Percentiles rank a stretch among this genome's conserved stretches.
Conservation (phyloP, 2,329 filamentous ascomycete genomes). For the Rugonectria rugulosa region DNA sequence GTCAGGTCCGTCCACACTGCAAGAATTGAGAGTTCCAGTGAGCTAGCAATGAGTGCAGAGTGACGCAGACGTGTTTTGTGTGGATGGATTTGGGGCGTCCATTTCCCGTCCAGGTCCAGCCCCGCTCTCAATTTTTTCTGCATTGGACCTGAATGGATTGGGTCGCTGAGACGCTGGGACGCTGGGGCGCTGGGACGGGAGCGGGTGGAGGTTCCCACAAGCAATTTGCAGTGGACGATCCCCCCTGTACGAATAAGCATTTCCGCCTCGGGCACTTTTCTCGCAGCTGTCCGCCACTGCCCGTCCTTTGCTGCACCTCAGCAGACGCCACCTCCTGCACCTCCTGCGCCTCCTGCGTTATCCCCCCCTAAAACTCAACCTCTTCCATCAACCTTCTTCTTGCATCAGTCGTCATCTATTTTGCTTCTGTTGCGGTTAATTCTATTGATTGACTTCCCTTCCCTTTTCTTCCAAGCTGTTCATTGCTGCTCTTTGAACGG, state of each 20-base stretch:
- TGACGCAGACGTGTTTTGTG: conserved; percentile 4
- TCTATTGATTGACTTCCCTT: neutral
- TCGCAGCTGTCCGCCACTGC: conserved; percentile 8
- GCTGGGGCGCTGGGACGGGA: too few relatives aligned
- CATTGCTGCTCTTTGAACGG: neutral
- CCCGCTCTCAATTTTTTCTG: conserved; percentile 28
- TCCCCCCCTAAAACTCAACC: conserved; percentile 23
- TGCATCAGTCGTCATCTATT: conserved; percentile 15
- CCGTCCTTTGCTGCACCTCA: neutral
- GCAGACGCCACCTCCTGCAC: conserved; percentile 38
- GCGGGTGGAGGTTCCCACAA: conserved; percentile 27
- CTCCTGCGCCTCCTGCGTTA: conserved; percentile 34
- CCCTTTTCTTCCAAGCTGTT: neutral
- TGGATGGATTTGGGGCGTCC: conserved; percentile 16
- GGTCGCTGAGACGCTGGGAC: too few relatives aligned
- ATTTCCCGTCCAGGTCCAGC: conserved; percentile 18
- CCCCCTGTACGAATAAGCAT: conserved; percentile 6
- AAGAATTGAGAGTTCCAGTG: too few relatives aligned
- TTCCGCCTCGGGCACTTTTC: neutral
- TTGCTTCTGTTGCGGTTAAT: neutral
- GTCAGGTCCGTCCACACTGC: neutral
- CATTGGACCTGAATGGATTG: too few relatives aligned
- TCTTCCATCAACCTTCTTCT: conserved; percentile 6
- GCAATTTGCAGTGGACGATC: conserved; percentile 39
- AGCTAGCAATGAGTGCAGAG: neutral